Base-by-base conservation (phyloP, 1,284 basidiomycete species). In the Malassezia arunalokei region DNA sequence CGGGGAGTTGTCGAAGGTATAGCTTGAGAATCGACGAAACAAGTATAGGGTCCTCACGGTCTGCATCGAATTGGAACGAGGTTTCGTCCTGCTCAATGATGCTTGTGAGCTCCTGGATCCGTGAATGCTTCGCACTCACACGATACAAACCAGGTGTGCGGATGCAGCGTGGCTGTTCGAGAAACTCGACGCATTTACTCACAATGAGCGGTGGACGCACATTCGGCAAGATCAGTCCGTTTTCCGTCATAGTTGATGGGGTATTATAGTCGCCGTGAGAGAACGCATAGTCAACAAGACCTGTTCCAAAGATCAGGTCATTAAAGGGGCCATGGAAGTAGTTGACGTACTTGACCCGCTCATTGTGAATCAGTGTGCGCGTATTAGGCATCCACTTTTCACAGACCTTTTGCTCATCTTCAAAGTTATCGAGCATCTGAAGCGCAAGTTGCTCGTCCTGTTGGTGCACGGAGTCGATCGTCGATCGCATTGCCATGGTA, bases 11-110 rank as follows among this genome's bases (percentile, higher is more conserved):
- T 30, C 92, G 83, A 35, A 99, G 78, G 76, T 89, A 91, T 38
- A 85, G 77, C 84, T 98, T 96, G 51, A 99, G 76, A 43, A 98
- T 78, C 0, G 87, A 88, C 5, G 87, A 81, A n/a, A 95, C 84
- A 8, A 84, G 85, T 66, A 83, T 86, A 0, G 91, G 79, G 68
- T 98, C 94, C 65, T 94, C 87, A 41, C 80, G 80, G 6, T 79
- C 75, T 9, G 79, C 76, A 40, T 82, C 81, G 68, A 98, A 92
- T 49, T 79, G 75, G 74, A 96, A 96, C 4, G 77, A 76, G n/a
- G 78, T 75, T 75, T 96, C 94, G 70, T 94, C 84, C 61, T 82
- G 83, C 74, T 98, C 92, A 54, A 95, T 83, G 62, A 83, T 83
- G 63, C 87, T 86, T 65, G 88, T 83, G 57, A 94, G 76, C 82